Percentiles rank a stretch among this genome's conserved stretches.
These are phyloP conservation scores for Leccinum subgranulosum DNA, from an alignment of 768 basidiomycete genomes.

Conservation along the genomic window DNA sequence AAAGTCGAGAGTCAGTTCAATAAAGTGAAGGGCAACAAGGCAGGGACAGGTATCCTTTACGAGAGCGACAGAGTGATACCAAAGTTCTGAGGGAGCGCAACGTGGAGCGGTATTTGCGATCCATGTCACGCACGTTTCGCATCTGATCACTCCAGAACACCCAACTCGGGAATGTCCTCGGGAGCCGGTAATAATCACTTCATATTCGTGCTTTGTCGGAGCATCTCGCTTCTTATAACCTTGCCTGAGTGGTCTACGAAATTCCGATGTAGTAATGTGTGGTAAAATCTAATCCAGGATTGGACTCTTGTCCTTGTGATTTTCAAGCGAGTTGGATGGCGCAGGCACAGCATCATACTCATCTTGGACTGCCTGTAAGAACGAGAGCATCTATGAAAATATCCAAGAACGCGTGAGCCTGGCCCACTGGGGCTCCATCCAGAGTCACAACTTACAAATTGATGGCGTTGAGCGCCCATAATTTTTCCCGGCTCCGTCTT, in stretches of 20 bases:
- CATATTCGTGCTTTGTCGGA: neutral
- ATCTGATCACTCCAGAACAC: neutral
- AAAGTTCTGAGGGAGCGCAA: neutral
- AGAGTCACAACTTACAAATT: conserved; percentile 47
- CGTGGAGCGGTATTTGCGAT: neutral
- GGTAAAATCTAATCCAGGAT: neutral
- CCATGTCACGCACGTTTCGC: neutral
- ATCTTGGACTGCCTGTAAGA: conserved; percentile 55
- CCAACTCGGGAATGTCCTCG: neutral
- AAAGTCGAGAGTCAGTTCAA: neutral
- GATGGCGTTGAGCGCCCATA: conserved; percentile 70
- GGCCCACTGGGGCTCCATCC: neutral
- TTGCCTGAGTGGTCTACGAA: neutral
- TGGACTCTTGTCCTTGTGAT: neutral
- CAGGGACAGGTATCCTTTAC: neutral
- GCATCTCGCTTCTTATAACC: neutral
- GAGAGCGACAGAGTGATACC: neutral
- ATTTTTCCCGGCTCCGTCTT: conserved; percentile 72
- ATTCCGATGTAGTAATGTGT: neutral
- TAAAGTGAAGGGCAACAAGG: neutral
- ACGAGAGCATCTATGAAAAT: conserved; percentile 54
- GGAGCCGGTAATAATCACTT: neutral
- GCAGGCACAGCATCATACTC: conserved; percentile 38
- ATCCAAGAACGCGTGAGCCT: conserved; percentile 2
- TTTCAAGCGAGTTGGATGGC: neutral